phyloP scores from a whole-genome alignment of 345 rosid genomes.

The Cardiospermum halicacabum region DNA sequence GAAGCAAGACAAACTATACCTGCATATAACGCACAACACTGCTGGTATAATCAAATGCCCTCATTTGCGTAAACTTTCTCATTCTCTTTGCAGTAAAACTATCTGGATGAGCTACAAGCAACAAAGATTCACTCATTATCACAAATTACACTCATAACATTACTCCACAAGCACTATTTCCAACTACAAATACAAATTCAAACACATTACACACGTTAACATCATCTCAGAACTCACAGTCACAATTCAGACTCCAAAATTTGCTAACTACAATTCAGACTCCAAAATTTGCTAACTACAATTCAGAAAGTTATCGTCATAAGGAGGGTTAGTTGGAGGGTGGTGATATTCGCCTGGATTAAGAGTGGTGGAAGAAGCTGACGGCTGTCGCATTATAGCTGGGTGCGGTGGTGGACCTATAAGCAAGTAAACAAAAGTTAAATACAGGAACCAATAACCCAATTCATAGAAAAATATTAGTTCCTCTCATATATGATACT shows the following conservation, averaged over 20 bases:
- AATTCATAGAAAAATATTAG: no score
- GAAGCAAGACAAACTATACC: constrained; percentile 31
- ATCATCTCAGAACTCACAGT: no score
- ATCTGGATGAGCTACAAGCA: constrained; percentile 63
- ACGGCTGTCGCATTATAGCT: constrained; percentile 75
- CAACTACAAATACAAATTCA: background rate
- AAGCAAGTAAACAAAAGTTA: no score
- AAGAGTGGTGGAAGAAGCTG: constrained; percentile 69
- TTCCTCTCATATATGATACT: no score
- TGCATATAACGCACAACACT: constrained; percentile 85
- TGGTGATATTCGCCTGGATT: constrained; percentile 60
- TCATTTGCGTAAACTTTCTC: constrained; percentile 93
- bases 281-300: no score
- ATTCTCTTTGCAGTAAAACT: constrained; percentile 80
- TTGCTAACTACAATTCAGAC: no score
- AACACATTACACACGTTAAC: background rate
- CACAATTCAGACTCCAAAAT: no score
- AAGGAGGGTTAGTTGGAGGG: constrained; percentile 32
- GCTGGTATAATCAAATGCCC: constrained; percentile 93
- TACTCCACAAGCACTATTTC: background rate
- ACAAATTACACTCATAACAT: background rate
- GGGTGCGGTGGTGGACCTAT: constrained; percentile 43
- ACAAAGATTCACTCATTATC: constrained; percentile 12
- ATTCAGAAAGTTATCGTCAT: constrained; percentile 39
- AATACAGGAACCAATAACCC: no score